phyloP scores from a whole-genome alignment of 2,329 filamentous ascomycete species.

The Aspergillus hiratsukae region DNA sequence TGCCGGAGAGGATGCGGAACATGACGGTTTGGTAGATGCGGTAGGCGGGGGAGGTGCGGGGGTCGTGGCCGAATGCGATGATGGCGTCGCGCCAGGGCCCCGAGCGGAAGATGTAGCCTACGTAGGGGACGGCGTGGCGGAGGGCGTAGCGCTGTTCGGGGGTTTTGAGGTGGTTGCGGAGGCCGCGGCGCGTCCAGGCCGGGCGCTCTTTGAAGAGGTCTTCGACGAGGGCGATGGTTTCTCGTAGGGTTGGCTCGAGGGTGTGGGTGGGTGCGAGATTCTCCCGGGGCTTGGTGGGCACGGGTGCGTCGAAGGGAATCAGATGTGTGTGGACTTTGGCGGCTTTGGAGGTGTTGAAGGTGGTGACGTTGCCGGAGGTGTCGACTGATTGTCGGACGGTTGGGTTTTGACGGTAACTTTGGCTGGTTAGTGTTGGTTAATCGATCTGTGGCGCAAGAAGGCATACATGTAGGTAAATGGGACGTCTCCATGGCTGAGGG shows the following conservation, averaged over 20 bases:
- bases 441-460: neutral
- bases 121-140: slow-evolving; percentile 73
- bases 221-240: slow-evolving; percentile 61
- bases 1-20: slow-evolving; percentile 61
- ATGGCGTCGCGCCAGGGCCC: slow-evolving; percentile 90
- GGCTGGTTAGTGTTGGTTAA: slow-evolving; percentile 17
- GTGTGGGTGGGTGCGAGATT: slow-evolving; percentile 49
- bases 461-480: slow-evolving; percentile 61
- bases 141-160: slow-evolving; percentile 53
- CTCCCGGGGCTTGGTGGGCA: slow-evolving; percentile 57
- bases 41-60: slow-evolving; percentile 69
- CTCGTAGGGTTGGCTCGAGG: slow-evolving; percentile 55
- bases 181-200: slow-evolving; percentile 78
- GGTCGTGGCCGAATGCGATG: slow-evolving; percentile 80
- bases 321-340: slow-evolving; percentile 57
- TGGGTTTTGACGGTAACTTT: slow-evolving; percentile 81
- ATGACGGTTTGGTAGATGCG: slow-evolving; percentile 84
- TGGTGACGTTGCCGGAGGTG: slow-evolving; percentile 55
- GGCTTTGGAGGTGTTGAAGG: slow-evolving; percentile 54
- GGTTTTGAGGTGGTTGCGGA: slow-evolving; percentile 65
- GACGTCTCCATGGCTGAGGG: slow-evolving; percentile 68
- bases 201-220: slow-evolving; percentile 68
- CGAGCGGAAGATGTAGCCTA: slow-evolving; percentile 86
- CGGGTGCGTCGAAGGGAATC: slow-evolving; percentile 57
- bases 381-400: slow-evolving; percentile 62